phyloP scores from a whole-genome alignment of 192 early-diverging fungal species.

The Gonapodya prolifera region DNA sequence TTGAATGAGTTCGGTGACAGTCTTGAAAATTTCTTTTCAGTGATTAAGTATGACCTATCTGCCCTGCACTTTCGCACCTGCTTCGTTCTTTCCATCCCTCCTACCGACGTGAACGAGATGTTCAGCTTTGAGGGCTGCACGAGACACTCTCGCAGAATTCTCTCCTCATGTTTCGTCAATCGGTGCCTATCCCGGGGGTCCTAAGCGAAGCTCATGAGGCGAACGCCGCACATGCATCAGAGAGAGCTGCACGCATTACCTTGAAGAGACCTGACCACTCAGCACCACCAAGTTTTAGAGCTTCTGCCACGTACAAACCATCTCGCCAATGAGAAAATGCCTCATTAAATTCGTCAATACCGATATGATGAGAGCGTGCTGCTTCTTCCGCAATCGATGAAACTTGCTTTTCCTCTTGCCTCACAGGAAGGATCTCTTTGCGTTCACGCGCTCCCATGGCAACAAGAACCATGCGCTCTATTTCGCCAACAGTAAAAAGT shows the following conservation, averaged over 20 bases:
- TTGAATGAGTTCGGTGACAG: constrained; percentile 17
- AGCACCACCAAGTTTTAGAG: neutral
- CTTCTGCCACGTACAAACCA: neutral
- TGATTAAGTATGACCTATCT: too few relatives aligned
- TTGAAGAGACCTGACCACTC: neutral
- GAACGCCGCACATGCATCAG: neutral
- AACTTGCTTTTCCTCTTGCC: neutral
- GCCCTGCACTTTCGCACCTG: too few relatives aligned
- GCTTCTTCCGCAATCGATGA: neutral
- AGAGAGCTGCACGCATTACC: neutral
- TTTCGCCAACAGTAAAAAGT: neutral
- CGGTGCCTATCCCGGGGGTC: constrained; percentile 6
- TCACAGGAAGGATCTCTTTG: too few relatives aligned
- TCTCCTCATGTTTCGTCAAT: constrained; percentile 3
- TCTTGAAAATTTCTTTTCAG: constrained; percentile 18
- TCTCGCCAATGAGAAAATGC: neutral
- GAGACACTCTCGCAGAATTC: constrained; percentile 9
- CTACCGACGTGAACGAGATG: neutral
- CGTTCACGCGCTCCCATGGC: constrained; percentile 1
- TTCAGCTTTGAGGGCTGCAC: constrained; percentile 6
- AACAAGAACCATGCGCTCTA: neutral
- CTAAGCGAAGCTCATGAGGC: neutral
- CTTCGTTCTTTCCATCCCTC: constrained; percentile 9
- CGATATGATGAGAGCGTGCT: neutral
- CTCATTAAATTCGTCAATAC: neutral